Conservation (phyloP, 1,284 basidiomycete genomes). For the Irpex lacteus region DNA sequence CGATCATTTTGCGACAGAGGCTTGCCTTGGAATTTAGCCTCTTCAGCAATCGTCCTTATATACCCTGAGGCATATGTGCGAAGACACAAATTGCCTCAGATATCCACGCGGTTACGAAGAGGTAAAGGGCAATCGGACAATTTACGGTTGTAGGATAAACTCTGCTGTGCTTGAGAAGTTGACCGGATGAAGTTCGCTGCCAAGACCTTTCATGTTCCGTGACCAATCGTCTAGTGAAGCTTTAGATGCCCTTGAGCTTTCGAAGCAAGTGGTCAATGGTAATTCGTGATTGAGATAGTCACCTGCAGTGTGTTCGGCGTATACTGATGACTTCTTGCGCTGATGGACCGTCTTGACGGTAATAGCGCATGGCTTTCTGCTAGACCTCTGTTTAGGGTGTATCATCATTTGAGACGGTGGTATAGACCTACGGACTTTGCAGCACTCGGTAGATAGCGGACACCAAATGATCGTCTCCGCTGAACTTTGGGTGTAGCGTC, state of each 20-base stretch:
- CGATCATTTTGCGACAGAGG: constrained; percentile 21
- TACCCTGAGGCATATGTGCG: constrained; percentile 2
- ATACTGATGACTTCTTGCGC: not conserved
- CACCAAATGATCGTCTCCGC: not conserved
- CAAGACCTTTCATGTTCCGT: not conserved
- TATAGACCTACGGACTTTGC: too few relatives aligned
- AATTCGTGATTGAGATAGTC: not conserved
- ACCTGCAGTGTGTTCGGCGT: not conserved
- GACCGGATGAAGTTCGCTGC: not conserved
- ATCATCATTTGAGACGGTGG: too few relatives aligned
- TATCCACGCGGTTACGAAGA: not conserved
- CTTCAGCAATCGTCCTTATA: not conserved
- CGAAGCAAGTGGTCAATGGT: not conserved
- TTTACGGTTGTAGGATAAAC: not conserved
- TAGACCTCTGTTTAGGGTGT: too few relatives aligned
- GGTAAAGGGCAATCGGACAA: not conserved
- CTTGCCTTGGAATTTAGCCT: not conserved
- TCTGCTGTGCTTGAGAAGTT: not conserved
- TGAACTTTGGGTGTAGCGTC: too few relatives aligned
- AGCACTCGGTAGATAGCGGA: too few relatives aligned
- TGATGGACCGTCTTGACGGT: too few relatives aligned
- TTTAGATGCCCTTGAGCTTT: not conserved
- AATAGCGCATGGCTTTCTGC: too few relatives aligned
- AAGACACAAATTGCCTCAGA: not conserved
- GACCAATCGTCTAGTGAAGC: not conserved